Evolutionary conservation across 352 stramenopile genomes (phyloP).

Genomic region (Saprolegnia diclina): DNA sequence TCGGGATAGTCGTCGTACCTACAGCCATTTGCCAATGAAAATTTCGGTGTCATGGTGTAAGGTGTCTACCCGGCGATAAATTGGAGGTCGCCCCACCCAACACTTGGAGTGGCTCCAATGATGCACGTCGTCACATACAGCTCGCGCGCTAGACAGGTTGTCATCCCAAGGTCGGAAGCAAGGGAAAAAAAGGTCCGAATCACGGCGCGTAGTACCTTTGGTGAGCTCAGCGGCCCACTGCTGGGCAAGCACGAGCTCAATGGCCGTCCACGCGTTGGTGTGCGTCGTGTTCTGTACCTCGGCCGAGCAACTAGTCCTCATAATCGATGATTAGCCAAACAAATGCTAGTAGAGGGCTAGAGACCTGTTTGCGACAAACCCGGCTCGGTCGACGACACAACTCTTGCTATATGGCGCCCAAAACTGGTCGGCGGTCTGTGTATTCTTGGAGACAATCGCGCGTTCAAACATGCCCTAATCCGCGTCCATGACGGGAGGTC

Average conservation of each 20-base stretch:
- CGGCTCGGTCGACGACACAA: background rate
- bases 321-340: too few relatives aligned
- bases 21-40: background rate
- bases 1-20: slow-evolving; percentile 18
- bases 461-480: slow-evolving; percentile 16
- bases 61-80: slow-evolving; percentile 22
- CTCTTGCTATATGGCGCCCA: slow-evolving; percentile 9
- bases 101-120: slow-evolving; percentile 2
- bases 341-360: too few relatives aligned
- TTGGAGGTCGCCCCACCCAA: slow-evolving; percentile 13
- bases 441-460: slow-evolving; percentile 4
- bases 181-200: too few relatives aligned
- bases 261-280: background rate
- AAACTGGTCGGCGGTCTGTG: slow-evolving; percentile 2
- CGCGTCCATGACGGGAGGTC: background rate
- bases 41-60: too few relatives aligned
- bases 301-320: background rate
- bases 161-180: too few relatives aligned
- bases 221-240: slow-evolving; percentile 10
- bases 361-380: slow-evolving; percentile 3
- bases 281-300: background rate
- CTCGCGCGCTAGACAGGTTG: background rate
- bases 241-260: background rate
- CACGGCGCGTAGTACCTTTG: slow-evolving; percentile 5
- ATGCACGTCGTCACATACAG: slow-evolving; percentile 17